Conservation (phyloP, 2,329 filamentous ascomycete genomes). For the Rosellinia necatrix region DNA sequence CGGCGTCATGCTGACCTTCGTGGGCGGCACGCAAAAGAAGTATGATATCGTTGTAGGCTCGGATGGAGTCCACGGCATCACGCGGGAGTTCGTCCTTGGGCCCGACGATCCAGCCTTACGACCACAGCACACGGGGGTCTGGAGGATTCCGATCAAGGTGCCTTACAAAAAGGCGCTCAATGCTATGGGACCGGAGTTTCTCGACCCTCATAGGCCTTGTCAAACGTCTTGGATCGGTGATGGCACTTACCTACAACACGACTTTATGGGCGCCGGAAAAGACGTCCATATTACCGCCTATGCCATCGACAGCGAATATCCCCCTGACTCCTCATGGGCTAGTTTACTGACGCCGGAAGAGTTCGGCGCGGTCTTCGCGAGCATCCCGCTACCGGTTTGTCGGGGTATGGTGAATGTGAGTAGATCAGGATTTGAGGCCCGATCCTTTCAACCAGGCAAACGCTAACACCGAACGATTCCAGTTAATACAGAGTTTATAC, state of each 20-base stretch:
- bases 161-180: conserved; percentile 34
- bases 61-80: conserved; percentile 34
- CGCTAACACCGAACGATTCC: not conserved
- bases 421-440: not conserved
- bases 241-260: conserved; percentile 34
- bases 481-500: conserved; percentile 40
- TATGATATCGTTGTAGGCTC: conserved; percentile 40
- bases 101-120: conserved; percentile 27
- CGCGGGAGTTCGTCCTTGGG: conserved; percentile 35
- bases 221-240: conserved; percentile 39
- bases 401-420: conserved; percentile 39
- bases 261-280: conserved; percentile 33
- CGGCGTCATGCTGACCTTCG: conserved; percentile 33
- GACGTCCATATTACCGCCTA: conserved; percentile 37
- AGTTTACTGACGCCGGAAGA: conserved; percentile 39
- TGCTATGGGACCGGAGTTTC: conserved; percentile 34
- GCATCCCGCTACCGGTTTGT: conserved; percentile 30
- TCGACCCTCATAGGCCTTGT: conserved; percentile 33
- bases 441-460: not conserved
- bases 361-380: conserved; percentile 37
- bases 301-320: conserved; percentile 19
- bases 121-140: conserved; percentile 35
- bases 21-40: conserved; percentile 36
- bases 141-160: conserved; percentile 36
- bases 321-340: conserved; percentile 33